Percentiles rank a stretch among this genome's conserved stretches.
phyloP scores from a whole-genome alignment of 257 asterid genomes.

The Nyctanthes arbortristis region DNA sequence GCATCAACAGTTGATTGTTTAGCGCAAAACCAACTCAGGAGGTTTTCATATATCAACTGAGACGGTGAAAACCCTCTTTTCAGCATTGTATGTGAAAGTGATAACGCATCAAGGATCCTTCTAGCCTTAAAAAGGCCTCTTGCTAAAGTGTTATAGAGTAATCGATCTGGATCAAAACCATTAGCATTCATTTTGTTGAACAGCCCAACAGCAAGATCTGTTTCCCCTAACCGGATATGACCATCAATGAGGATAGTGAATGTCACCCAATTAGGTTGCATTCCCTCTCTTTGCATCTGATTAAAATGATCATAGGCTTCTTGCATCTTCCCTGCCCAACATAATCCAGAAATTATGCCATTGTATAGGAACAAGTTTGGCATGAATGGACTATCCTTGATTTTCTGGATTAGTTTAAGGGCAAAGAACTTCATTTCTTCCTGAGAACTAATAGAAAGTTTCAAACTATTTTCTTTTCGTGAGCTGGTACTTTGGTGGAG shows the following conservation, averaged over 20 bases:
- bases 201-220: slow-evolving; percentile 44
- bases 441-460: slow-evolving; percentile 30
- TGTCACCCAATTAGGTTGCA: slow-evolving; percentile 62
- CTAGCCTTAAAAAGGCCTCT: slow-evolving; percentile 52
- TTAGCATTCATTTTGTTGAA: slow-evolving; percentile 54
- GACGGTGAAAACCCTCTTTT: slow-evolving; percentile 61
- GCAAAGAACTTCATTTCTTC: slow-evolving; percentile 40
- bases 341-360: slow-evolving; percentile 44
- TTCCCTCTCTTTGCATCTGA: slow-evolving; percentile 43
- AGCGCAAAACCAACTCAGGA: slow-evolving; percentile 47
- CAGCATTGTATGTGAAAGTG: slow-evolving; percentile 45
- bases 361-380: slow-evolving; percentile 55
- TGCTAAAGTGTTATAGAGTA: slow-evolving; percentile 45
- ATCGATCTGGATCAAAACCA: slow-evolving; percentile 43
- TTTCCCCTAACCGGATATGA: slow-evolving; percentile 45
- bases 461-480: slow-evolving; percentile 24
- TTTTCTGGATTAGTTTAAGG: slow-evolving; percentile 33
- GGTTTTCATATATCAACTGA: slow-evolving; percentile 45
- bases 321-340: slow-evolving; percentile 45
- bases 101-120: slow-evolving; percentile 51
- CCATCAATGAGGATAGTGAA: slow-evolving; percentile 60
- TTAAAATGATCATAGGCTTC: slow-evolving; percentile 51
- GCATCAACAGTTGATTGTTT: slow-evolving; percentile 38
- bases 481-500: slow-evolving; percentile 31
- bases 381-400: slow-evolving; percentile 16